Base-by-base conservation (phyloP, 495 filamentous ascomycete species). In the Hypoxylon trugodes region DNA sequence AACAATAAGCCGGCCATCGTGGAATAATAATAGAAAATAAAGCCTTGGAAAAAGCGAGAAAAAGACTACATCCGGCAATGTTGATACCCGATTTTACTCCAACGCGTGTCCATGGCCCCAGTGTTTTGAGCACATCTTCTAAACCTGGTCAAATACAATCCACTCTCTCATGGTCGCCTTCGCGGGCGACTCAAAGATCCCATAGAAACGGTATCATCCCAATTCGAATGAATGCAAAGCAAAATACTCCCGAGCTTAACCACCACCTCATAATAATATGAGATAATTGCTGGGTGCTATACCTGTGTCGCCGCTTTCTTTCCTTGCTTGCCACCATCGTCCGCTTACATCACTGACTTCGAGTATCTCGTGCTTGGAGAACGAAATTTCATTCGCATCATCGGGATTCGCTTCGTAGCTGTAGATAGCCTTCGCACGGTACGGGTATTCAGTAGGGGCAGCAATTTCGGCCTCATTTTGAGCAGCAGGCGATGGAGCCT, bases 251-350 rank as follows among this genome's bases (percentile, higher is more conserved):
- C 24, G 33, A 40, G 41, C 33, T 9, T 18, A 52, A 8, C 50
- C 57, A 21, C 40, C 25, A 10, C 40, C 68, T 87, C 84, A 98
- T 86, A 98, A 86, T 70, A 98, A 80, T 75, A 98, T 97, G 72
- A 98, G 82, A 73, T 98, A 98, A 79, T 98, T 98, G 62, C 92
- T 96, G 15, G 95, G 95, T 49, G 95, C 95, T 75, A 98, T 97
- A 66, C 95, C 95, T 46, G 95, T 97, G 67, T 97, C 93, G 71
- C 95, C 95, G 62, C 77, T 97, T 73, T 92, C 85, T 79, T 98
- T 97, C 79, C 91, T 87, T 61, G 95, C 95, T 79, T 98, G 95
- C 95, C 95, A 98, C 95, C 95, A 98, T 76, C 95, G 78, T 24
- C 95, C 95, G 69, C 92, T 96, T 53, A 98, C 96, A 68, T 98